Percentiles rank a stretch among this genome's conserved stretches.
phyloP scores from a whole-genome alignment of 192 early-diverging fungal genomes.

The Dissophora globulifera region DNA sequence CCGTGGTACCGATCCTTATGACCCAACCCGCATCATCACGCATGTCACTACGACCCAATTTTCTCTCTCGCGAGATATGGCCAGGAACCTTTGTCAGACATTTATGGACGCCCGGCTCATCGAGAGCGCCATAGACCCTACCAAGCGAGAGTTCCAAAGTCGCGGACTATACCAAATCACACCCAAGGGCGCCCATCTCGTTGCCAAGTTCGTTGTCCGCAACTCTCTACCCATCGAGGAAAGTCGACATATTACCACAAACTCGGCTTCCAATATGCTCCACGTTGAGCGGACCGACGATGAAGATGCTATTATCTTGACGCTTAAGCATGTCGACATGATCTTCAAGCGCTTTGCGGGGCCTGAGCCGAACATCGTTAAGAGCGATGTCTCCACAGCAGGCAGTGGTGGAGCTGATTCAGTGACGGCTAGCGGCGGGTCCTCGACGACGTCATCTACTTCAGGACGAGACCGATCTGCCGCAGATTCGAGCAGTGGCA shows the following conservation, averaged over 20 bases:
- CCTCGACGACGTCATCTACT: slow-evolving; percentile 3
- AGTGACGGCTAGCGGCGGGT: neutral
- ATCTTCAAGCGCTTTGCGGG: slow-evolving; percentile 61
- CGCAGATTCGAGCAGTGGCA: slow-evolving; percentile 36
- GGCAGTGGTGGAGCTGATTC: neutral
- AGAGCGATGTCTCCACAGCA: too few species aligned
- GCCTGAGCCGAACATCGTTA: slow-evolving; percentile 47
- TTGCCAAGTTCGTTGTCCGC: slow-evolving; percentile 59
- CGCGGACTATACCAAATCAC: slow-evolving; percentile 59
- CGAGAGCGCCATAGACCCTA: slow-evolving; percentile 55
- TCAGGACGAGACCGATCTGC: slow-evolving; percentile 18
- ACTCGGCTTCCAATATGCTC: slow-evolving; percentile 45
- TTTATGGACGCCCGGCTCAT: slow-evolving; percentile 64
- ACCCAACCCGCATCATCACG: slow-evolving; percentile 57
- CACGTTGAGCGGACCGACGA: slow-evolving; percentile 57
- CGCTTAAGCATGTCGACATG: slow-evolving; percentile 41
- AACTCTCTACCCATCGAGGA: slow-evolving; percentile 45
- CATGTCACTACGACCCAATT: slow-evolving; percentile 68
- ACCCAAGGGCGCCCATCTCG: slow-evolving; percentile 59
- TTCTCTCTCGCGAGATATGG: slow-evolving; percentile 66
- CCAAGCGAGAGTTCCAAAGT: slow-evolving; percentile 57
- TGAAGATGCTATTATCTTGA: slow-evolving; percentile 60
- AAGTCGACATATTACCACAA: slow-evolving; percentile 42
- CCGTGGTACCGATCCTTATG: slow-evolving; percentile 59
- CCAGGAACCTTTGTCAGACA: slow-evolving; percentile 62